These are phyloP conservation scores for Pseudozyma pruni DNA, from an alignment of 1,284 basidiomycete species.

Conservation along the genomic window DNA sequence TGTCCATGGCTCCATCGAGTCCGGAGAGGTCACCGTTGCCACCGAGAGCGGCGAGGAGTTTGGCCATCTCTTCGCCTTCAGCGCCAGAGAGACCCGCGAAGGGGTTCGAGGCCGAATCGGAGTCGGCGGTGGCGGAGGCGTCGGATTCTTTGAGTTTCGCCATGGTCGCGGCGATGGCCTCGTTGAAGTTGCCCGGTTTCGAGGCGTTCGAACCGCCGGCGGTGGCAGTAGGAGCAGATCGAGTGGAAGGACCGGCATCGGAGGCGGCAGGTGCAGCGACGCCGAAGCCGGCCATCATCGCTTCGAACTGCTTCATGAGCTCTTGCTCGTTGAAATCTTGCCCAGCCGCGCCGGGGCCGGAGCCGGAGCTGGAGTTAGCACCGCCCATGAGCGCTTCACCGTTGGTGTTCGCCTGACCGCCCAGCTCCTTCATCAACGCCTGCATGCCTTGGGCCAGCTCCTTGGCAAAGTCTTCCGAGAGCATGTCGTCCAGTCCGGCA, in stretches of 20 bases:
- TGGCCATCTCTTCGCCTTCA: conserved; percentile 64
- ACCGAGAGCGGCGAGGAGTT: conserved; percentile 68
- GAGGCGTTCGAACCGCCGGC: conserved; percentile 2
- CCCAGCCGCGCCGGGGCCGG: conserved; percentile 6
- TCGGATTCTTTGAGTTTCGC: conserved; percentile 81
- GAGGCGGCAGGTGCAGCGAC: conserved; percentile 13
- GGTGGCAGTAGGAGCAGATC: conserved; percentile 4
- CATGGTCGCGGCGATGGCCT: conserved; percentile 81
- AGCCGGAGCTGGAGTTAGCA: background rate
- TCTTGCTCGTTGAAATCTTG: conserved; percentile 58
- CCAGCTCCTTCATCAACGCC: conserved; percentile 79
- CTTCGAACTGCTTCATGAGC: conserved; percentile 66
- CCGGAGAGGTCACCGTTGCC: conserved; percentile 59
- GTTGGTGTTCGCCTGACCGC: conserved; percentile 23
- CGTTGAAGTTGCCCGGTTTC: conserved; percentile 75
- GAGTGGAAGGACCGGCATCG: conserved; percentile 3
- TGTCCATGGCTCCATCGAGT: conserved; percentile 55
- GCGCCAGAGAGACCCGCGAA: conserved; percentile 69
- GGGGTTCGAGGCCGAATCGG: conserved; percentile 65
- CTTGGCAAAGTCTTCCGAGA: conserved; percentile 73
- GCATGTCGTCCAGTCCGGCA: conserved; percentile 52
- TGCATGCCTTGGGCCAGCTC: conserved; percentile 86
- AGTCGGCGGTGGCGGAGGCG: conserved; percentile 66
- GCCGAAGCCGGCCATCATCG: conserved; percentile 62
- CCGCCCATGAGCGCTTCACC: conserved; percentile 29